Percentiles rank a stretch among this genome's conserved stretches.
Conservation (phyloP, 2,329 filamentous ascomycete genomes). For the Ambrosiella beaveri region DNA sequence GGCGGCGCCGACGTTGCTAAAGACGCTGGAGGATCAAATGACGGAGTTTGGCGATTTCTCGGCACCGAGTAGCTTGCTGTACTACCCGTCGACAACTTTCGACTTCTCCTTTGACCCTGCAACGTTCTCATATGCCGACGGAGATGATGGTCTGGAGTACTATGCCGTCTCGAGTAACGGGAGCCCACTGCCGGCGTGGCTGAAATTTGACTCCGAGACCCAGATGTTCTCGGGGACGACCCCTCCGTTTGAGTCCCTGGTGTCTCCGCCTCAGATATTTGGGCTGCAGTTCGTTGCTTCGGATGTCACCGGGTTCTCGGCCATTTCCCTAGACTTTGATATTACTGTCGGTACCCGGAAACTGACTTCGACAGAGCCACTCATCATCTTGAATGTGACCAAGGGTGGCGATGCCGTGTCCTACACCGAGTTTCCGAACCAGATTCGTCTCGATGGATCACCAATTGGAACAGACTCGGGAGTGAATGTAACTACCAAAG, state of each 20-base stretch:
- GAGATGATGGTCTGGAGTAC: conserved; percentile 38
- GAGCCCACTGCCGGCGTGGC: conserved; percentile 73
- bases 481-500: conserved; percentile 32
- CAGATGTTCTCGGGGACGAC: conserved; percentile 56
- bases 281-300: conserved; percentile 59
- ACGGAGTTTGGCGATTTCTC: conserved; percentile 40
- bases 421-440: conserved; percentile 33
- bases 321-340: conserved; percentile 46
- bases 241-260: conserved; percentile 44
- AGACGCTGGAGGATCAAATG: conserved; percentile 42
- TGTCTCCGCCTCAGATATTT: conserved; percentile 55
- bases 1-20: conserved; percentile 33
- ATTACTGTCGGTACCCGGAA: conserved; percentile 56
- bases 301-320: conserved; percentile 62
- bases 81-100: conserved; percentile 36
- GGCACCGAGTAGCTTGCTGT: conserved; percentile 39
- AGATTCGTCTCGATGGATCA: conserved; percentile 41
- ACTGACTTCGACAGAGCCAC: conserved; percentile 43
- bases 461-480: conserved; percentile 28
- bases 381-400: conserved; percentile 40
- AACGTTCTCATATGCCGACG: conserved; percentile 43
- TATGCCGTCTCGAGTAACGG: conserved; percentile 62
- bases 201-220: conserved; percentile 48
- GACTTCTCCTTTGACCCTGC: conserved; percentile 34
- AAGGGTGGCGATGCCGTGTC: conserved; percentile 29